Evolutionary conservation across 441 rosid genomes (phyloP).

Genomic region (Dalechampia spathulata): DNA sequence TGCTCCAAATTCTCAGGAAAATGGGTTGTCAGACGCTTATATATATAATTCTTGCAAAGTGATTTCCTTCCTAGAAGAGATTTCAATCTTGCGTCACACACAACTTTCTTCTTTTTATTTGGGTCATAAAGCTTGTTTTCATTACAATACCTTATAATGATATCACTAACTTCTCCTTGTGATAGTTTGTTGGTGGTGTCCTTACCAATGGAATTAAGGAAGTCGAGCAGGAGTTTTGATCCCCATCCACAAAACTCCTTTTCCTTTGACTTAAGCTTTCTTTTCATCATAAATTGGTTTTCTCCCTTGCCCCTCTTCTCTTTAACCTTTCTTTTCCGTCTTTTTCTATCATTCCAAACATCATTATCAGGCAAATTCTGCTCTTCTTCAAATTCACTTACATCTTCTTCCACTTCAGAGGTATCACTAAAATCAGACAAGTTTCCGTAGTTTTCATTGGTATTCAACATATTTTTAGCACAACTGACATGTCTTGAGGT

Average conservation of each 20-base stretch:
- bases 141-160: conserved; percentile 30
- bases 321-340: conserved; percentile 1
- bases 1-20: conserved; percentile 29
- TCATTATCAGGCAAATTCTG: conserved; percentile 7
- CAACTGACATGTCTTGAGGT: conserved; percentile 19
- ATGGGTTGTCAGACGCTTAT: conserved; percentile 31
- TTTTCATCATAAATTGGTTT: background rate
- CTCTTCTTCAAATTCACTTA: conserved; percentile 18
- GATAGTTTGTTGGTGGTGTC: conserved; percentile 29
- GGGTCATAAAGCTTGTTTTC: conserved; percentile 36
- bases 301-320: background rate
- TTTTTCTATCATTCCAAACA: conserved; percentile 8
- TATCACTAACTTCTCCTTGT: conserved; percentile 22
- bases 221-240: conserved; percentile 31
- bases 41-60: conserved; percentile 23
- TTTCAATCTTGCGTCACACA: conserved; percentile 38
- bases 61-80: conserved; percentile 35
- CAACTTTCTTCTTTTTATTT: conserved; percentile 28
- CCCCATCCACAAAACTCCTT: conserved; percentile 39
- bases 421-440: conserved; percentile 3
- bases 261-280: conserved; percentile 10
- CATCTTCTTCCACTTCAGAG: conserved; percentile 13
- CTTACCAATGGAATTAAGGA: conserved; percentile 36
- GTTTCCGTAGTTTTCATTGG: conserved; percentile 1
- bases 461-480: conserved; percentile 15